Evolutionary conservation across 148 eudicot genomes (phyloP).

Genomic region (Camellia granthamiana): DNA sequence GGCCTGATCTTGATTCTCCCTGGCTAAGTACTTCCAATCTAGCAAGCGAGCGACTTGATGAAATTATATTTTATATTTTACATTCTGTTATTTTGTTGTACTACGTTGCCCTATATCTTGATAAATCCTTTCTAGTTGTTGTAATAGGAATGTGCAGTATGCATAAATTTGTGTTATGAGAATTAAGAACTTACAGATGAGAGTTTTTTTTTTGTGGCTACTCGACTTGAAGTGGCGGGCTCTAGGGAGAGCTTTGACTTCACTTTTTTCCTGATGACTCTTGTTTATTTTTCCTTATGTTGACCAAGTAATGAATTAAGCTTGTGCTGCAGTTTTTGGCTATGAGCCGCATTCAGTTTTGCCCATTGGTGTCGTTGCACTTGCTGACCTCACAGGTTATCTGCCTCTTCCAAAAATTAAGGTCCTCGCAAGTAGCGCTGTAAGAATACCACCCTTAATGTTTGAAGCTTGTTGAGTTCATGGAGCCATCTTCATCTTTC

Average conservation of each 20-base stretch:
- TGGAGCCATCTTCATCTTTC: constrained; percentile 8
- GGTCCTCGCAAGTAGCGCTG: constrained; percentile 90
- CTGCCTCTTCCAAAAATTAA: constrained; percentile 72
- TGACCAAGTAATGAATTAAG: background rate
- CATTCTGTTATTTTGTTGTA: background rate
- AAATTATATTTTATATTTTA: background rate
- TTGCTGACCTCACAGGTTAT: constrained; percentile 73
- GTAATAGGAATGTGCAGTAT: background rate
- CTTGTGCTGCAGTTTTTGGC: constrained; percentile 63
- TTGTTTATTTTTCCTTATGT: background rate
- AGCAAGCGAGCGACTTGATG: background rate
- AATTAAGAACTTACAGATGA: background rate
- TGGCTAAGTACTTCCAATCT: background rate
- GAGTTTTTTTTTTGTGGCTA: background rate
- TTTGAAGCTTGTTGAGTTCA: constrained; percentile 5
- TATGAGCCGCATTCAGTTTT: constrained; percentile 94
- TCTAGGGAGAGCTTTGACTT: background rate
- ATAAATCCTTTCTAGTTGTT: background rate
- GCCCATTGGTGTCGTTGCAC: constrained; percentile 78
- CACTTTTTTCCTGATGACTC: background rate
- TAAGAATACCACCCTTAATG: constrained; percentile 36
- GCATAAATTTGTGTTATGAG: background rate
- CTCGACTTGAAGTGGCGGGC: constrained; percentile 4
- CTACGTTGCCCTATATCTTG: background rate
- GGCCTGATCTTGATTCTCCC: background rate